These are phyloP conservation scores for Akanthomyces uredinophilus DNA, from an alignment of 2,329 filamentous ascomycete genomes.

Conservation along the genomic window DNA sequence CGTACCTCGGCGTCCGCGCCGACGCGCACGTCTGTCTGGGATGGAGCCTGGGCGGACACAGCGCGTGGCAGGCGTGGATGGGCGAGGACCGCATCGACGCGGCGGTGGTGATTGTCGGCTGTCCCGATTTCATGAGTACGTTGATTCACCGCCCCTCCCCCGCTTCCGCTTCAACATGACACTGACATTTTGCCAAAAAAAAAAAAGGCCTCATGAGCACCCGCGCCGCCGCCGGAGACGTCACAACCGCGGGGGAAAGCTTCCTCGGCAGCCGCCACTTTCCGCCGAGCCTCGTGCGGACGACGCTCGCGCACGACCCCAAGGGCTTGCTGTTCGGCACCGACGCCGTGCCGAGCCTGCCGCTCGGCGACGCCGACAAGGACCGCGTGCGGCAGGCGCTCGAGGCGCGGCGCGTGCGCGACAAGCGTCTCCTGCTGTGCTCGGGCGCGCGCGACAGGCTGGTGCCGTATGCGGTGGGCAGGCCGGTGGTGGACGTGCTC, in stretches of 20 bases:
- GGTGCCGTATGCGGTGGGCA: conserved; percentile 60
- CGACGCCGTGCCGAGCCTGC: conserved; percentile 27
- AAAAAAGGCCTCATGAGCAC: conserved; percentile 64
- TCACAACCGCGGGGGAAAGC: conserved; percentile 47
- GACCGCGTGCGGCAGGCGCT: conserved; percentile 41
- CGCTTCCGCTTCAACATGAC: background rate
- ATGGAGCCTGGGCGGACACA: conserved; percentile 81
- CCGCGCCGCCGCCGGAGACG: conserved; percentile 63
- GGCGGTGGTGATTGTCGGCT: conserved; percentile 77
- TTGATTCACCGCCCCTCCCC: no score
- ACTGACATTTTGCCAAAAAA: background rate
- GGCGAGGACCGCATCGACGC: conserved; percentile 73
- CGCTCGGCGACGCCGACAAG: conserved; percentile 33
- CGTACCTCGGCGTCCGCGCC: conserved; percentile 54
- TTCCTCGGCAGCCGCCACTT: conserved; percentile 80
- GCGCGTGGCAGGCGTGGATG: conserved; percentile 77
- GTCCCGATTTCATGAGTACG: conserved; percentile 75
- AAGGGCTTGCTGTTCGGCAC: conserved; percentile 65
- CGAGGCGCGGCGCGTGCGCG: conserved; percentile 42
- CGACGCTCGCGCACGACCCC: conserved; percentile 65
- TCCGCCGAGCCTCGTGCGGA: conserved; percentile 59
- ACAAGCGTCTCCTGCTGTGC: conserved; percentile 61
- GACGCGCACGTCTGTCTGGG: conserved; percentile 72
- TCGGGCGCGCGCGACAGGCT: conserved; percentile 65
- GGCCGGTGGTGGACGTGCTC: conserved; percentile 58